Percentiles rank a stretch among this genome's conserved stretches.
These are phyloP conservation scores for Flaveria trinervia DNA, from an alignment of 129 eudicot genomes.

Conservation along the genomic window DNA sequence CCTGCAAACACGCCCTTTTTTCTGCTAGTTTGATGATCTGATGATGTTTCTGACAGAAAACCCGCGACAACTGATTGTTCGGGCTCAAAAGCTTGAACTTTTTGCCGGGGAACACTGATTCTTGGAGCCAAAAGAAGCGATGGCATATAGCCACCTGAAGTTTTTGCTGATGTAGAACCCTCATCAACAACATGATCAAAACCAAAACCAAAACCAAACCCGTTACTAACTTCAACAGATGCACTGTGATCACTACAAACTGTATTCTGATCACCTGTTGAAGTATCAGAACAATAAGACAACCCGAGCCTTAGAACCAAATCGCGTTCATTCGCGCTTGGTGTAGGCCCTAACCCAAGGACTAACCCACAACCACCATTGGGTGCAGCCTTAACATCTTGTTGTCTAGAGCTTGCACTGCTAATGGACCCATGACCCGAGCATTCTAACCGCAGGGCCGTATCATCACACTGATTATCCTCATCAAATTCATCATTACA, in stretches of 20 bases:
- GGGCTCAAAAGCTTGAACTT: constrained; percentile 33
- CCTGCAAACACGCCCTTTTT: constrained; percentile 59
- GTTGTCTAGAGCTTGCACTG: constrained; percentile 33
- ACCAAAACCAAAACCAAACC: constrained; percentile 2
- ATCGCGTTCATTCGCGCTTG: constrained; percentile 31
- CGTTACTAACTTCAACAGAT: constrained; percentile 28
- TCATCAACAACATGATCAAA: constrained; percentile 56
- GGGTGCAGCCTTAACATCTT: constrained; percentile 29
- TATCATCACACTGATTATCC: constrained; percentile 49
- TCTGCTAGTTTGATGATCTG: constrained; percentile 41
- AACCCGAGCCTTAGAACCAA: constrained; percentile 48
- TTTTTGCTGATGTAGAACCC: constrained; percentile 83
- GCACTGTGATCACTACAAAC: constrained; percentile 11
- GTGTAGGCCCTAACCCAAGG: constrained; percentile 82
- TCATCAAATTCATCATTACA: constrained; percentile 35
- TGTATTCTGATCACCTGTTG: constrained; percentile 29
- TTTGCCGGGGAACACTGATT: constrained; percentile 28
- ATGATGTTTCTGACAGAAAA: constrained; percentile 44
- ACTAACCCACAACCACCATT: constrained; percentile 74
- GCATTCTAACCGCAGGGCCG: constrained; percentile 74
- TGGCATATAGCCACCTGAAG: constrained; percentile 88
- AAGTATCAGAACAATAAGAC: constrained; percentile 43
- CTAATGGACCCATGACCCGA: constrained; percentile 48
- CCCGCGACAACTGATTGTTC: constrained; percentile 55
- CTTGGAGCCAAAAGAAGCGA: constrained; percentile 72